Evolutionary conservation across 2,329 filamentous ascomycete genomes (phyloP).

Genomic region (Phaeosphaeriaceae sp.): DNA sequence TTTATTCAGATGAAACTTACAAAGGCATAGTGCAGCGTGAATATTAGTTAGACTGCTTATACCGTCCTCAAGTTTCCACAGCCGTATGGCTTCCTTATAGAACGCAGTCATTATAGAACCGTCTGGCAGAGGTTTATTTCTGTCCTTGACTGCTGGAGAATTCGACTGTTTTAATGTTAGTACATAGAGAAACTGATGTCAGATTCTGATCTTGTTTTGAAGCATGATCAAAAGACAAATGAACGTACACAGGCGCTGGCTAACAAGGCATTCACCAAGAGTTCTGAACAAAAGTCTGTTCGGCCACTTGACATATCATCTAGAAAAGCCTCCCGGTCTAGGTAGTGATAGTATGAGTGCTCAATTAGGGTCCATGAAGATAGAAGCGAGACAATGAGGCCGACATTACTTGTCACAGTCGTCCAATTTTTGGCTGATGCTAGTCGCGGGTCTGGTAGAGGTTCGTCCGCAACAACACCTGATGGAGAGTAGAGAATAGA

Average conservation of each 20-base stretch:
- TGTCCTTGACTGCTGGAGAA: constrained; percentile 31
- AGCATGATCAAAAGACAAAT: neutral
- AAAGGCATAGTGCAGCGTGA: constrained; percentile 36
- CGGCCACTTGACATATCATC: constrained; percentile 33
- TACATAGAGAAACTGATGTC: neutral
- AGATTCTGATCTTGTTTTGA: neutral
- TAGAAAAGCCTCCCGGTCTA: constrained; percentile 40
- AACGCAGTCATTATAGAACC: constrained; percentile 32
- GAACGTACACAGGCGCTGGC: constrained; percentile 38
- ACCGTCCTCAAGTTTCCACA: constrained; percentile 36
- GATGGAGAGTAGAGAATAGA: constrained; percentile 23
- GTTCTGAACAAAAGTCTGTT: constrained; percentile 36
- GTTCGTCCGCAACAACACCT: constrained; percentile 7
- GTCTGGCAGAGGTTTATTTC: constrained; percentile 35
- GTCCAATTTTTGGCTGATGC: constrained; percentile 31
- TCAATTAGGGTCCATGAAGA: constrained; percentile 36
- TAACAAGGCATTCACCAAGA: constrained; percentile 40
- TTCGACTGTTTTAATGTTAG: constrained; percentile 27
- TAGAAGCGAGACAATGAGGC: constrained; percentile 30
- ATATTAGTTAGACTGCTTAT: constrained; percentile 30
- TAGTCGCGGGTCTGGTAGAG: constrained; percentile 27
- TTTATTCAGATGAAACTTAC: too few relatives aligned
- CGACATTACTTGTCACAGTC: constrained; percentile 22
- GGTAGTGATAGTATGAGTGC: constrained; percentile 35
- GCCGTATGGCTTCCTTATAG: constrained; percentile 35